Conservation (phyloP, 441 rosid species). For the Pelargonium citronellum region DNA sequence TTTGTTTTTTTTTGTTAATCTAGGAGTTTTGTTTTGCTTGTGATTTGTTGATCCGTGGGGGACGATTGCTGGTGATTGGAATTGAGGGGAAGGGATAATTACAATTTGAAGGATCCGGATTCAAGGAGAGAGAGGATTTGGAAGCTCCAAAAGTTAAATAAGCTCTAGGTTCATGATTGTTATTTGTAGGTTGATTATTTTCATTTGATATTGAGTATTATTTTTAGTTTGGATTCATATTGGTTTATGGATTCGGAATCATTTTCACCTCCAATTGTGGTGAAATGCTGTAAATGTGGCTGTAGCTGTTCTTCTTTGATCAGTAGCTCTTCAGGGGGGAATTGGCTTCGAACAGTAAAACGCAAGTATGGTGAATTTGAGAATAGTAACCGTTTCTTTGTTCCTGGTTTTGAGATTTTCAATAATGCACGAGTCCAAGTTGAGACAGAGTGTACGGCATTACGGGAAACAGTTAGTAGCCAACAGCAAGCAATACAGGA, state of each 20-base stretch:
- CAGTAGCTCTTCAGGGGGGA: constrained; percentile 20
- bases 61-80: constrained; percentile 25
- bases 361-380: constrained; percentile 61
- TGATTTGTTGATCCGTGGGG: constrained; percentile 24
- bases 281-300: constrained; percentile 58
- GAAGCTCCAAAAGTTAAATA: constrained; percentile 10
- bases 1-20: neutral
- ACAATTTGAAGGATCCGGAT: constrained; percentile 19
- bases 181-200: neutral
- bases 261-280: constrained; percentile 28
- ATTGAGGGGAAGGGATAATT: constrained; percentile 22
- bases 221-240: constrained; percentile 28
- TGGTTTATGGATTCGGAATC: constrained; percentile 52
- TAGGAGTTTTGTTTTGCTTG: constrained; percentile 7
- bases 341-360: constrained; percentile 70
- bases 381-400: constrained; percentile 33
- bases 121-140: constrained; percentile 24
- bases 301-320: constrained; percentile 40
- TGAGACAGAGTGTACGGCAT: constrained; percentile 67
- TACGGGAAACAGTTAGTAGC: constrained; percentile 65
- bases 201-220: constrained; percentile 13
- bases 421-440: constrained; percentile 64
- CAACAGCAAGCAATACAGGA: constrained; percentile 72
- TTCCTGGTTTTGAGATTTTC: constrained; percentile 51
- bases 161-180: neutral